phyloP scores from a whole-genome alignment of 1,284 basidiomycete species.

The Apiotrichum mycotoxinovorans region DNA sequence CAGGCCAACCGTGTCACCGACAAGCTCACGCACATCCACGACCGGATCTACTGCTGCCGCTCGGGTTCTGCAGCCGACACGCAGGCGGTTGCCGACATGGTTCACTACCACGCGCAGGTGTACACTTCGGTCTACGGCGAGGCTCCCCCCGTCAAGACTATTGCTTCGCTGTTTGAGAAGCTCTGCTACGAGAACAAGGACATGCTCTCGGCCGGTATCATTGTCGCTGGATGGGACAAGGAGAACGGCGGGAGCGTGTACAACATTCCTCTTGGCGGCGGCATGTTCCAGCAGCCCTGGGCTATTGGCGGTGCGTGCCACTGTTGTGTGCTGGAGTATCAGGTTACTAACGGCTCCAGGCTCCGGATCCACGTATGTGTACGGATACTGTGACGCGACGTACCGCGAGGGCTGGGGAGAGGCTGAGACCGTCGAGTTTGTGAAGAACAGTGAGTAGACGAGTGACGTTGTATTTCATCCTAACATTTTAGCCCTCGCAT shows the following conservation, averaged over 20 bases:
- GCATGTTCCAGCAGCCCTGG: constrained; percentile 92
- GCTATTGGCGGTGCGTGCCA: constrained; percentile 76
- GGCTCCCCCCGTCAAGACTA: constrained; percentile 73
- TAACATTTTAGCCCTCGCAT: constrained; percentile 65
- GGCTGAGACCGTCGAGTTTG: constrained; percentile 89
- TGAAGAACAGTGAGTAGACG: constrained; percentile 78
- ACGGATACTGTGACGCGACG: constrained; percentile 99
- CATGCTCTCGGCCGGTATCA: constrained; percentile 83
- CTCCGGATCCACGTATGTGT: constrained; percentile 96
- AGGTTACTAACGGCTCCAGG: constrained; percentile 55
- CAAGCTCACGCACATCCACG: constrained; percentile 94
- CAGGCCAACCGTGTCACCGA: constrained; percentile 94
- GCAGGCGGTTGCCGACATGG: constrained; percentile 90
- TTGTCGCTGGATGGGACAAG: constrained; percentile 97
- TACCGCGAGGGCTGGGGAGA: constrained; percentile 89
- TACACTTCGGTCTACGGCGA: constrained; percentile 62
- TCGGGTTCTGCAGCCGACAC: constrained; percentile 98
- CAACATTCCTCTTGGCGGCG: constrained; percentile 92
- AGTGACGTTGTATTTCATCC: neutral
- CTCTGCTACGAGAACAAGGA: constrained; percentile 96
- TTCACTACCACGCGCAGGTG: constrained; percentile 82
- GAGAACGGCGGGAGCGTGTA: constrained; percentile 90
- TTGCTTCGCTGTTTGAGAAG: constrained; percentile 80
- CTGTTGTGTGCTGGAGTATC: neutral
- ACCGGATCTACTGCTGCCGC: constrained; percentile 98